These are phyloP conservation scores for Lachnellula cervina DNA, from an alignment of 2,329 filamentous ascomycete genomes.

Conservation along the genomic window DNA sequence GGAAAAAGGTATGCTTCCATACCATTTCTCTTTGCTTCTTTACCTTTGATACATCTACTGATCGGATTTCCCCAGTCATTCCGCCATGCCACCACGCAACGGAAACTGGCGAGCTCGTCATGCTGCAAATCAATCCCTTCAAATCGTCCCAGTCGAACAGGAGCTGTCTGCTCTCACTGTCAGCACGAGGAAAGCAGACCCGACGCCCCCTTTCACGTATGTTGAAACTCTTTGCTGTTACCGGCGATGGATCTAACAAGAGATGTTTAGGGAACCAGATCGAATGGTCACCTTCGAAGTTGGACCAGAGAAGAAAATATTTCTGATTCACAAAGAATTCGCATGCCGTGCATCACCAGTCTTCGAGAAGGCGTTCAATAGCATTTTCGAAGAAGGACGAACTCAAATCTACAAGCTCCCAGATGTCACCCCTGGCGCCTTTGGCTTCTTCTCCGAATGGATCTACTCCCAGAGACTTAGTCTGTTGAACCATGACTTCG, in stretches of 20 bases:
- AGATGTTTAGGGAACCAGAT: background rate
- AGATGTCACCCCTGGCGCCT: background rate
- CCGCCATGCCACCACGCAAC: no score
- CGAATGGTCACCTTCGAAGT: background rate
- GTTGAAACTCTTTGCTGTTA: background rate
- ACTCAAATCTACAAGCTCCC: slow-evolving; percentile 10
- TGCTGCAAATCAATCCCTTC: background rate
- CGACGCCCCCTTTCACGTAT: background rate
- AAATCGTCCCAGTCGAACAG: background rate
- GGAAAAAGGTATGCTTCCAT: no score
- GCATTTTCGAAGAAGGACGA: slow-evolving; percentile 11
- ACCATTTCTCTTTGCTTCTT: no score
- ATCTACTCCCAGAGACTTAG: slow-evolving; percentile 8
- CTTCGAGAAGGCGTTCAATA: slow-evolving; percentile 7
- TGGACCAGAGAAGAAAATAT: background rate
- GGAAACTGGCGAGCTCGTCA: background rate
- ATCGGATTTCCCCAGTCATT: no score
- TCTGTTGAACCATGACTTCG: background rate
- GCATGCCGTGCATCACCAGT: slow-evolving; percentile 11
- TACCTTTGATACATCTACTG: no score
- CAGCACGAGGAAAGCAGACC: background rate
- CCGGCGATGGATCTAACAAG: background rate
- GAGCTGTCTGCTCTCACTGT: background rate
- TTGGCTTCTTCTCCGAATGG: slow-evolving; percentile 11
- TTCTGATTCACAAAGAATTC: slow-evolving; percentile 11